Percentiles rank a stretch among this genome's conserved stretches.
Evolutionary conservation across 1,284 basidiomycete genomes (phyloP).

Genomic region (Rhodotorula sp.): DNA sequence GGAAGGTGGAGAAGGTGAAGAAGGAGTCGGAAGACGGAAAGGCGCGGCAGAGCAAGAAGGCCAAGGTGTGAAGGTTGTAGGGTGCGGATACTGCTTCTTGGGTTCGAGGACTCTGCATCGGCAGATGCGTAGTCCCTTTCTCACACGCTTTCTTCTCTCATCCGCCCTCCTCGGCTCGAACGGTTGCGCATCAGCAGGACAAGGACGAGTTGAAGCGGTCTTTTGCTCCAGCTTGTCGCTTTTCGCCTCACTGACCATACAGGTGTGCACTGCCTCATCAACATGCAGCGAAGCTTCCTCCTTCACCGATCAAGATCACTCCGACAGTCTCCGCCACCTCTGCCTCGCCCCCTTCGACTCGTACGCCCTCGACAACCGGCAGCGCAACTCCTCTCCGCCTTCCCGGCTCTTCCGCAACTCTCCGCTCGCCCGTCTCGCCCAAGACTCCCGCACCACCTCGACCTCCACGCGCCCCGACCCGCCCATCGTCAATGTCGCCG

Average conservation of each 20-base stretch:
- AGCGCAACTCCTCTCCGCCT: neutral
- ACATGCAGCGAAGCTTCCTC: no score
- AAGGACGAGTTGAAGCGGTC: neutral
- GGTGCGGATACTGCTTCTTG: neutral
- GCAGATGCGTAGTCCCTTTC: no score
- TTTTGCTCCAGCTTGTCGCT: neutral
- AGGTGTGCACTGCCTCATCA: neutral
- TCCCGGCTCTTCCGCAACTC: neutral
- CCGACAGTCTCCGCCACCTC: no score
- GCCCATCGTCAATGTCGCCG: no score
- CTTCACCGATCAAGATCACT: no score
- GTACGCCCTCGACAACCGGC: neutral
- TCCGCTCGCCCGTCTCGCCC: no score
- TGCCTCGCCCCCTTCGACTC: no score
- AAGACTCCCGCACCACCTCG: no score
- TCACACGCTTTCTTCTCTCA: no score
- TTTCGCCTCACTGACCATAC: neutral
- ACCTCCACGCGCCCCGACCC: no score
- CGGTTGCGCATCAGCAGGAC: neutral
- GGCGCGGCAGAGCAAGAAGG: slow-evolving; percentile 24
- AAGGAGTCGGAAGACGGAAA: neutral
- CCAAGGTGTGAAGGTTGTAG: slow-evolving; percentile 16
- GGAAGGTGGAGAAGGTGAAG: slow-evolving; percentile 4
- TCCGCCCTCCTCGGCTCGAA: no score
- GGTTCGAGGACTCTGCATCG: no score